Evolutionary conservation across 2,329 filamentous ascomycete species (phyloP).

Genomic region (Nigrospora sphaerica): DNA sequence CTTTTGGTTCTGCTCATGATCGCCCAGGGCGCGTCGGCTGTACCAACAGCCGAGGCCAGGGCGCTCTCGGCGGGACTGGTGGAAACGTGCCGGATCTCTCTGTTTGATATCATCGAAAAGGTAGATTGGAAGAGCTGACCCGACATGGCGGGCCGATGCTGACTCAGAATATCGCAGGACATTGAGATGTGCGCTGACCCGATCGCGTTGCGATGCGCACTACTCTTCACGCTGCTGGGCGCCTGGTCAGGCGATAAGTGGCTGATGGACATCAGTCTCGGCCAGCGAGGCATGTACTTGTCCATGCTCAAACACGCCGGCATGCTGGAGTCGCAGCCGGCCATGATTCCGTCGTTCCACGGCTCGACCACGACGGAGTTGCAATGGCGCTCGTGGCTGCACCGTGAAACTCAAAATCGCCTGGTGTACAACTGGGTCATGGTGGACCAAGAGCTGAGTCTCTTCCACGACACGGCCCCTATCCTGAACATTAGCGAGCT

Average conservation of each 20-base stretch:
- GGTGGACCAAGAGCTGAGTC: constrained; percentile 63
- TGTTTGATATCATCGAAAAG: constrained; percentile 61
- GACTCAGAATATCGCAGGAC: constrained; percentile 37
- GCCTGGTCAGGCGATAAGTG: constrained; percentile 72
- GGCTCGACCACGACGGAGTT: constrained; percentile 36
- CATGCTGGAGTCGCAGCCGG: constrained; percentile 49
- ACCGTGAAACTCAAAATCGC: constrained; percentile 56
- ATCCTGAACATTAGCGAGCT: constrained; percentile 61
- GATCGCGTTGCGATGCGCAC: constrained; percentile 55
- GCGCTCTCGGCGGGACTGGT: constrained; percentile 60
- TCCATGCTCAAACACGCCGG: constrained; percentile 66
- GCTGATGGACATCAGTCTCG: constrained; percentile 73
- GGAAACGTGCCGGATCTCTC: constrained; percentile 64
- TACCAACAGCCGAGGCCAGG: constrained; percentile 57
- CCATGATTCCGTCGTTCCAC: constrained; percentile 35
- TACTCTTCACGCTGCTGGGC: constrained; percentile 61
- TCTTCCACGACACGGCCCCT: constrained; percentile 58
- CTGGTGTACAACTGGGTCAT: constrained; percentile 71
- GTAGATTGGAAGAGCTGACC: neutral
- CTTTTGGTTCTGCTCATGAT: constrained; percentile 66
- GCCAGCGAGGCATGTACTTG: constrained; percentile 66
- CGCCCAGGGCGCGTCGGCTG: constrained; percentile 60
- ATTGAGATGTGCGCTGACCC: constrained; percentile 61
- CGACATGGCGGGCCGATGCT: too few relatives aligned
- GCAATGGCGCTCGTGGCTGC: constrained; percentile 58